Base-by-base conservation (phyloP, 331 rosid genomes). In the Malus hybrid region DNA sequence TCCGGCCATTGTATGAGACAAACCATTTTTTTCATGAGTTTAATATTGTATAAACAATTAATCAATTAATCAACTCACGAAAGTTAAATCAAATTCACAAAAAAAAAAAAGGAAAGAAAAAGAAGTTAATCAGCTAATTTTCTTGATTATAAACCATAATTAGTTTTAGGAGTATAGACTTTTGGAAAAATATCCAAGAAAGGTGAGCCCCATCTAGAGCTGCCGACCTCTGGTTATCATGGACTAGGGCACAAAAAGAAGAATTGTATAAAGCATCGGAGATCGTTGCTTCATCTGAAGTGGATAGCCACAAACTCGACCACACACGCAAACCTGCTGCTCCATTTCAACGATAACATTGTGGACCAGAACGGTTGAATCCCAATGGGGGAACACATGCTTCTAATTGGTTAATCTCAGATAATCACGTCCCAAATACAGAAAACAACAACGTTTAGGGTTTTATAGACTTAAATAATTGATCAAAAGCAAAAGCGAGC, bases 361-460 rank as follows among this genome's bases (percentile, higher is more conserved):
- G 14, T 33, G 52, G 50, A 5, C 62, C 65, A 16, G 44, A 19
- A 7, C 24, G 76, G 33, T 24, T 59, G 76, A 44, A 67, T 36
- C 24, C 69, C 32, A 44, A 29, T 5, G 33, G 69, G 79, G 75
- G 66, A 67, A 44, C 83, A 79, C n/a, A 44, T n/a, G 8, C 42
- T 10, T 28, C 59, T n/a, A 32, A 10, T 59, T 60, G 60, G 33
- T 33, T 73, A 16, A 46, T n/a, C 42, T 32, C 34, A 28, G 29
- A 32, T 29, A 61, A 67, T 66, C 50, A 32, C 22, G 33, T 46
- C 56, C 18, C 56, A 24, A 31, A 27, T 36, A 9, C 55, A 39
- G 69, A 28, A 14, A 64, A 20, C 16, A 73, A 50, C 16, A 64
- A 36, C 31, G 6, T 32, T 11, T 12, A 57, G 28, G 52, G 34